These are phyloP conservation scores for Mycosphaerella sp. DNA, from an alignment of 2,329 filamentous ascomycete genomes.

Conservation along the genomic window DNA sequence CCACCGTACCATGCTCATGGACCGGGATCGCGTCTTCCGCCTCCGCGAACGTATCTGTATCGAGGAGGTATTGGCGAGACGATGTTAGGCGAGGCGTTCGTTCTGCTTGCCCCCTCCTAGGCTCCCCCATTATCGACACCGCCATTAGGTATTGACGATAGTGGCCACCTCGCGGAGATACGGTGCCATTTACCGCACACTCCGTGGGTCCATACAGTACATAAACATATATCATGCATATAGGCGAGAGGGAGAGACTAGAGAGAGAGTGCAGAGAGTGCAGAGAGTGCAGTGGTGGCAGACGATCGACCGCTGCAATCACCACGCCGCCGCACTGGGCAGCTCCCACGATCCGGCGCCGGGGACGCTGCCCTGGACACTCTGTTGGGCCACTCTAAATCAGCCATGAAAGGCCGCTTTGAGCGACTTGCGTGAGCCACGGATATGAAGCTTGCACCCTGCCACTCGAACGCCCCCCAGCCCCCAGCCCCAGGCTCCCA, in stretches of 20 bases:
- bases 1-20: constrained; percentile 3
- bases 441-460: constrained; percentile 1
- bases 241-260: too few species aligned
- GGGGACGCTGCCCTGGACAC: constrained; percentile 12
- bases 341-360: constrained; percentile 17
- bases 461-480: constrained; percentile 1
- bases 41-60: background rate
- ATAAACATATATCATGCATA: too few species aligned
- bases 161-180: background rate
- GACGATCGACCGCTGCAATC: constrained; percentile 9
- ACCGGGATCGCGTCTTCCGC: constrained; percentile 1
- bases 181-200: background rate
- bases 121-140: too few species aligned
- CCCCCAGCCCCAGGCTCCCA: too few species aligned
- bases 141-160: too few species aligned
- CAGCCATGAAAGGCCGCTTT: constrained; percentile 15
- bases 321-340: constrained; percentile 14
- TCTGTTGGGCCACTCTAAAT: constrained; percentile 17
- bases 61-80: too few species aligned
- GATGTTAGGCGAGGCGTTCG: background rate
- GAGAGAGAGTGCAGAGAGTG: too few species aligned
- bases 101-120: too few species aligned
- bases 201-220: too few species aligned
- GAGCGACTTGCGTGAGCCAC: constrained; percentile 12
- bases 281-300: background rate